phyloP scores from a whole-genome alignment of 805 yeast genomes.

The Cephaloascus fragrans region DNA sequence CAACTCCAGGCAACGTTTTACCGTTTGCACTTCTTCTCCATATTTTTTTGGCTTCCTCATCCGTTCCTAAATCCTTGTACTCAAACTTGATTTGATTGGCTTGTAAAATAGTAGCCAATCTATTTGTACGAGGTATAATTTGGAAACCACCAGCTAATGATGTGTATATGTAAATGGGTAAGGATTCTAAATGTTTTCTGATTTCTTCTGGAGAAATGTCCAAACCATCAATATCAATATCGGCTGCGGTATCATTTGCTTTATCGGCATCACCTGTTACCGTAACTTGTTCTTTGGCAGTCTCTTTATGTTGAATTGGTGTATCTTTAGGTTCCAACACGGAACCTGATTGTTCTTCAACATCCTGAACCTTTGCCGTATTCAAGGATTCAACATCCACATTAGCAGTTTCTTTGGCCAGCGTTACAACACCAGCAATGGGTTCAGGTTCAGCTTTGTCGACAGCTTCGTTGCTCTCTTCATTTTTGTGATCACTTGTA shows the following conservation, averaged over 20 bases:
- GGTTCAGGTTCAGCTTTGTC: conserved; percentile 3
- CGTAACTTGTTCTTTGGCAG: background rate
- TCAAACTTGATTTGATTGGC: conserved; percentile 64
- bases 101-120: conserved; percentile 62
- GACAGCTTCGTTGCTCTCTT: conserved; percentile 1
- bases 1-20: conserved; percentile 73
- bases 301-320: background rate
- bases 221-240: conserved; percentile 15
- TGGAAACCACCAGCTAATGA: conserved; percentile 85
- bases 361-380: conserved; percentile 1
- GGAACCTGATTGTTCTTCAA: conserved; percentile 13
- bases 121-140: conserved; percentile 66
- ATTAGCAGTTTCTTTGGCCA: conserved; percentile 5
- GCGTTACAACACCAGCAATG: conserved; percentile 2
- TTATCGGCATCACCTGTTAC: background rate
- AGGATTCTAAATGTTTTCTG: conserved; percentile 30
- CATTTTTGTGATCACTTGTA: background rate
- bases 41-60: conserved; percentile 71
- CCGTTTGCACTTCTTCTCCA: conserved; percentile 76
- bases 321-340: conserved; percentile 31
- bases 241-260: background rate
- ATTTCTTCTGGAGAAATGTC: conserved; percentile 31
- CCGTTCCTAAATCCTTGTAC: conserved; percentile 77
- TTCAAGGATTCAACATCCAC: background rate
- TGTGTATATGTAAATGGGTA: conserved; percentile 69